Evolutionary conservation across 176 grass and related monocot genomes (phyloP), one percentile per base, ranked within the genome.

Genomic region (Typha latifolia): DNA sequence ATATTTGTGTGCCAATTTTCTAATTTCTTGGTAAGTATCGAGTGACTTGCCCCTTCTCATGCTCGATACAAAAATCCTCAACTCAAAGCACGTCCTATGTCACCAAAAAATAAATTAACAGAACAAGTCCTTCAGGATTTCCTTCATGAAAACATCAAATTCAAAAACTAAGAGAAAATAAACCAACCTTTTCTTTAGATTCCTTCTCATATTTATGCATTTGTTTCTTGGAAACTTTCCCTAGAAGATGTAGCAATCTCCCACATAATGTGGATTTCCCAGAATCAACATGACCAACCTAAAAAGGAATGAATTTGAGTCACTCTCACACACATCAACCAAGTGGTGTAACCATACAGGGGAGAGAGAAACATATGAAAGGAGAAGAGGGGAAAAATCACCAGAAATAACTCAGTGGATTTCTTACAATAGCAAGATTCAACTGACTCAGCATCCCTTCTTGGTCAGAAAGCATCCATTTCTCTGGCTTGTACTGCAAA

Each of bases 201-300:
- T 89, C 88, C 78, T 86, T 96, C 72, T 96, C 85, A 89, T 89
- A 80, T 77, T 91, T 96, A 79, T 89, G 88, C 75, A 92, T 96
- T 75, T 96, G 85, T 65, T 86, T 96, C 63, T 91, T 84, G 51
- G 88, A 84, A 74, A 92, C 82, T 66, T 68, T 77, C 26, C 88
- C 85, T 61, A 91, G 47, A 62, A 87, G 69, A 72, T 91, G 85
- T 9, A 89, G 75, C 61, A 96, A 79, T 63, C 80, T 82, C 49
- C 85, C 85, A 64, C 82, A 91, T 80, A 92, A 82, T 48, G 88
- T 91, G 63, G 93, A 96, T 86, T 96, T 97, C 32, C 88, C 93
- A 77, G 85, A 92, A 72, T 97, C 93, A 13, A 97, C 82, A 71
- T 92, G 93, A 59, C 93, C 93, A 70, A 92, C 88, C 93, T 97